Conservation (phyloP, 768 basidiomycete genomes). For the Mycena galopus region DNA sequence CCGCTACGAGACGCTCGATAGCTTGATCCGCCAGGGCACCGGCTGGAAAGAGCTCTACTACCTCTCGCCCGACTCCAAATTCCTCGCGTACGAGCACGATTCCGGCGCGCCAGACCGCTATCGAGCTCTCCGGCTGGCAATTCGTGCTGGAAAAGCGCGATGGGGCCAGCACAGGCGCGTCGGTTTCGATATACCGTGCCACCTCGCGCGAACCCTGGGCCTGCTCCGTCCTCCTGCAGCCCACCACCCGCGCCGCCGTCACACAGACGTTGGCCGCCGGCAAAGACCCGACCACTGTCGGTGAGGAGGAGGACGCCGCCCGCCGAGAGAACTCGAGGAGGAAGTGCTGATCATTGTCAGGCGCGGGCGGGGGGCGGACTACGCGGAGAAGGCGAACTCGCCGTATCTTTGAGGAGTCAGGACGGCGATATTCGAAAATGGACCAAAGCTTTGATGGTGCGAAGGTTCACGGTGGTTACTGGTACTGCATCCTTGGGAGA, state of each 20-base stretch:
- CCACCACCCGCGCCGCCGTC: neutral
- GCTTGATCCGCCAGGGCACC: slow-evolving; percentile 7
- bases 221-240: slow-evolving; percentile 4
- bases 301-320: neutral
- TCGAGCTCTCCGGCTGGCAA: neutral
- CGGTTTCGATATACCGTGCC: slow-evolving; percentile 14
- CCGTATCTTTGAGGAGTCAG: slow-evolving; percentile 8
- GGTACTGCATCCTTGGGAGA: too few relatives aligned
- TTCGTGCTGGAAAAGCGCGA: slow-evolving; percentile 1
- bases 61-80: neutral
- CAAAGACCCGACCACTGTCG: neutral
- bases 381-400: slow-evolving; percentile 11
- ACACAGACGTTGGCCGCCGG: slow-evolving; percentile 11
- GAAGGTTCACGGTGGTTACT: too few relatives aligned
- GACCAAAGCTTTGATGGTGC: too few relatives aligned
- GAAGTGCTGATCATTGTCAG: slow-evolving; percentile 11
- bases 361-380: slow-evolving; percentile 4
- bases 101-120: neutral
- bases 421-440: slow-evolving; percentile 9
- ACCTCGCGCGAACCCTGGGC: neutral
- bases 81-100: slow-evolving; percentile 13
- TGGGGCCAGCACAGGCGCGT: neutral
- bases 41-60: slow-evolving; percentile 23
- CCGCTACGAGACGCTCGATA: slow-evolving; percentile 11
- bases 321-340: slow-evolving; percentile 9